Evolutionary conservation across 257 asterid species (phyloP).

Genomic region (Handroanthus guayacan): DNA sequence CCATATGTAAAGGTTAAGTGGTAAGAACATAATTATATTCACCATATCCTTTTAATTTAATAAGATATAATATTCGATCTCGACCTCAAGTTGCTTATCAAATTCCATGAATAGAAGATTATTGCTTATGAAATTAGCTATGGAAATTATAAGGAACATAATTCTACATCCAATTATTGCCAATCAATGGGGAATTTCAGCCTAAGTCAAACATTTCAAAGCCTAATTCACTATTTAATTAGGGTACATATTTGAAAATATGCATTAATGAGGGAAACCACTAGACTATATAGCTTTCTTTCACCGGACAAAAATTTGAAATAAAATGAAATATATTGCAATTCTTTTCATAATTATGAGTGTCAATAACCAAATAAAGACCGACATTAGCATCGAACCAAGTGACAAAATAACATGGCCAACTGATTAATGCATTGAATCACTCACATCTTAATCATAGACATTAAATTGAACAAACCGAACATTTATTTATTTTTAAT

Average conservation of each 20-base stretch:
- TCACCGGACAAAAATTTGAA: not conserved
- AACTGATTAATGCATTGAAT: conserved; percentile 30
- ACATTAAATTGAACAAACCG: not conserved
- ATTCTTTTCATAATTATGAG: not conserved
- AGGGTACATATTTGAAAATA: not conserved
- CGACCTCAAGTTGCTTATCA: too few species aligned
- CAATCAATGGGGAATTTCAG: conserved; percentile 5
- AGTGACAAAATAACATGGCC: conserved; percentile 28
- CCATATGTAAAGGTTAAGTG: too few species aligned
- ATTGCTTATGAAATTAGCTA: too few species aligned
- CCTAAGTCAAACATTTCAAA: conserved; percentile 22
- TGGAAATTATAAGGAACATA: too few species aligned
- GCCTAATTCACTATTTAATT: not conserved
- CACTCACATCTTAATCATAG: conserved; percentile 21
- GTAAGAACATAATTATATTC: too few species aligned
- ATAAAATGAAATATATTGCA: not conserved
- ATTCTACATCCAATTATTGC: not conserved
- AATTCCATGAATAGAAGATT: too few species aligned
- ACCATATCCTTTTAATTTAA: too few species aligned
- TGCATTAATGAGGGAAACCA: not conserved
- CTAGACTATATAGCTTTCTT: not conserved
- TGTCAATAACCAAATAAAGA: not conserved
- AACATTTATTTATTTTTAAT: not conserved
- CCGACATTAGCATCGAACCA: conserved; percentile 37
- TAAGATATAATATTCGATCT: too few species aligned